A percentile compares a stretch with the other conserved stretches of the same genome.
phyloP scores from a whole-genome alignment of 2,329 filamentous ascomycete species.

The Byssothecium circinans region DNA sequence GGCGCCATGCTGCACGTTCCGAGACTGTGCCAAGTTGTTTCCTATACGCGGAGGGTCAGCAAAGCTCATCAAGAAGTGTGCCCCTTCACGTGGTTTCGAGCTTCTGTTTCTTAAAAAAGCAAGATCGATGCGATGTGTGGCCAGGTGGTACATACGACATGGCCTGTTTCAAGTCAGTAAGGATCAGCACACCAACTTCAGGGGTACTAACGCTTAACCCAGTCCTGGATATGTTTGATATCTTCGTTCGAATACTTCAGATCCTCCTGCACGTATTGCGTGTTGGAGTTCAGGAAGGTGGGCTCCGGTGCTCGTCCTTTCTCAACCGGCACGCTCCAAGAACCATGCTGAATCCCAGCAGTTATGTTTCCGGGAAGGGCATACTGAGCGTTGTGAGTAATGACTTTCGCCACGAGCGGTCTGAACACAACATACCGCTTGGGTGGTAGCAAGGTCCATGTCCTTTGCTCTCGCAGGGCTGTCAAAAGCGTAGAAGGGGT shows the following conservation, averaged over 20 bases:
- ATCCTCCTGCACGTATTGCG: conserved; percentile 61
- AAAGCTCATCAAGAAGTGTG: too few relatives aligned
- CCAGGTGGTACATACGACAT: background rate
- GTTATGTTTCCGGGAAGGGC: conserved; percentile 72
- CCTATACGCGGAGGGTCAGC: conserved; percentile 28
- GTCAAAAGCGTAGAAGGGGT: conserved; percentile 73
- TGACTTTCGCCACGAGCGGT: background rate
- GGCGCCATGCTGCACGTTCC: conserved; percentile 78
- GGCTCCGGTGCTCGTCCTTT: conserved; percentile 55
- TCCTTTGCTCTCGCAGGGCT: conserved; percentile 70
- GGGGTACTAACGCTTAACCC: conserved; percentile 47
- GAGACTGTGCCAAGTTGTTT: conserved; percentile 72
- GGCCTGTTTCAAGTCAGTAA: background rate
- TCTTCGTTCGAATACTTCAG: conserved; percentile 67
- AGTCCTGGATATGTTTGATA: conserved; percentile 68
- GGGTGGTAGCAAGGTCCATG: conserved; percentile 74
- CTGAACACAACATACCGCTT: conserved; percentile 45
- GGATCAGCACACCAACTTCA: background rate
- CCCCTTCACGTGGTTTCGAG: background rate
- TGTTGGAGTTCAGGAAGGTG: conserved; percentile 64
- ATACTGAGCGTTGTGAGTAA: conserved; percentile 49
- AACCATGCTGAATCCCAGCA: conserved; percentile 72
- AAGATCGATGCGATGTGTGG: background rate
- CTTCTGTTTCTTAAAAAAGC: background rate
- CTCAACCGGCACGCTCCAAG: conserved; percentile 66